Percentiles rank a stretch among this genome's conserved stretches.
phyloP scores from a whole-genome alignment of 768 basidiomycete genomes.

The Leccinum longicurvipes region DNA sequence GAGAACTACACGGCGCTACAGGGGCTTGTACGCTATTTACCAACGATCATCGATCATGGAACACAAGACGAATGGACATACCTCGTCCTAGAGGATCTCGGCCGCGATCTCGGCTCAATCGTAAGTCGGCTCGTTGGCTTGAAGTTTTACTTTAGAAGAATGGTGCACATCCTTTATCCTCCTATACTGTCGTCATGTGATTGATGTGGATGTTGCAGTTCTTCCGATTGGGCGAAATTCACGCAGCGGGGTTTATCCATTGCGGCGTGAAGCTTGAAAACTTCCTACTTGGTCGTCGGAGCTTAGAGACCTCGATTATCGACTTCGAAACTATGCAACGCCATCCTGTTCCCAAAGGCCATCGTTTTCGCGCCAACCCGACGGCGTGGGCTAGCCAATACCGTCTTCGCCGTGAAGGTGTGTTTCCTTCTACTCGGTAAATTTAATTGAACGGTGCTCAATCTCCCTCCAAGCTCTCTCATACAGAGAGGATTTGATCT shows the following conservation, averaged over 20 bases:
- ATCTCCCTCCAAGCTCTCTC: too few relatives aligned
- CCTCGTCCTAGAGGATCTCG: neutral
- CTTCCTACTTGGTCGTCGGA: neutral
- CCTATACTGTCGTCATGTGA: too few relatives aligned
- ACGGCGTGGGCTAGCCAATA: neutral
- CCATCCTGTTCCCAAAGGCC: neutral
- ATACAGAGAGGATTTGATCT: too few relatives aligned
- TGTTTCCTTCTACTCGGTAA: too few relatives aligned
- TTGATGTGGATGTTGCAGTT: neutral
- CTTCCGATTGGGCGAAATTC: neutral
- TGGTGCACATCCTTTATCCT: neutral
- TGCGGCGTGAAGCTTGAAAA: neutral
- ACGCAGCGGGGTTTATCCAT: neutral
- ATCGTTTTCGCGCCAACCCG: too few relatives aligned
- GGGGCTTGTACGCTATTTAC: neutral
- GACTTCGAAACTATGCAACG: neutral
- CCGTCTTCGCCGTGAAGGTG: too few relatives aligned
- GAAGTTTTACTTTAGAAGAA: neutral
- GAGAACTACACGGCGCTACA: neutral
- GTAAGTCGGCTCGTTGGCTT: neutral
- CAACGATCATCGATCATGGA: neutral
- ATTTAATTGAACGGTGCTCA: too few relatives aligned
- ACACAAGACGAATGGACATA: neutral
- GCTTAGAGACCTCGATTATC: neutral
- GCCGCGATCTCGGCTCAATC: neutral